Evolutionary conservation across 192 early-diverging fungal genomes (phyloP).

Genomic region (Backusella tuberculispora): DNA sequence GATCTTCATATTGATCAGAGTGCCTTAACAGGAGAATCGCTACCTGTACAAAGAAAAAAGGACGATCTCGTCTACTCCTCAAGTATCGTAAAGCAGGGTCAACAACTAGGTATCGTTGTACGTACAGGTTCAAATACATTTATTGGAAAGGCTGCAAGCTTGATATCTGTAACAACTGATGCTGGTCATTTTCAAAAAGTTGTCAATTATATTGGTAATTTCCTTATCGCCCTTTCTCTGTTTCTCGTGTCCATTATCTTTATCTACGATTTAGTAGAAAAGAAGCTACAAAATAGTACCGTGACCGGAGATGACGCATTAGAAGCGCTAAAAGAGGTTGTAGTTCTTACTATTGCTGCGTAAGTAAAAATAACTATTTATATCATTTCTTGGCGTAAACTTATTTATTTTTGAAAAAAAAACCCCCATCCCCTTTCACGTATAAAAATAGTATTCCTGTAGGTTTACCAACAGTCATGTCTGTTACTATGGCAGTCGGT

Average conservation of each 20-base stretch:
- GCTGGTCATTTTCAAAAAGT: slow-evolving; percentile 81
- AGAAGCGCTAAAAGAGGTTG: slow-evolving; percentile 57
- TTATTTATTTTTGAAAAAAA: background rate
- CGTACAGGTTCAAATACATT: slow-evolving; percentile 76
- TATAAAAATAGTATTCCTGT: slow-evolving; percentile 62
- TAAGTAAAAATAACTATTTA: slow-evolving; percentile 24
- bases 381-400: background rate
- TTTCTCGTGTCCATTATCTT: slow-evolving; percentile 60
- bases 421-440: background rate
- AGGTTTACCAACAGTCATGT: slow-evolving; percentile 80
- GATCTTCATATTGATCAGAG: slow-evolving; percentile 72
- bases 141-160: slow-evolving; percentile 73
- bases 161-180: slow-evolving; percentile 69
- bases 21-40: slow-evolving; percentile 76
- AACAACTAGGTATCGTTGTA: slow-evolving; percentile 68
- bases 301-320: slow-evolving; percentile 62
- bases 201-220: slow-evolving; percentile 78
- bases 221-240: slow-evolving; percentile 65
- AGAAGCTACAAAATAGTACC: slow-evolving; percentile 31
- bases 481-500: slow-evolving; percentile 87
- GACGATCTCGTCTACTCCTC: slow-evolving; percentile 70
- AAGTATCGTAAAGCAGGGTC: slow-evolving; percentile 75
- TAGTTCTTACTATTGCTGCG: slow-evolving; percentile 76
- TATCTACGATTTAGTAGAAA: slow-evolving; percentile 41
- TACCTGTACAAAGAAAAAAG: slow-evolving; percentile 61